Percentiles rank a stretch among this genome's conserved stretches.
Evolutionary conservation across 2,329 filamentous ascomycete genomes (phyloP).

Genomic region (Paecilomyces formosus): DNA sequence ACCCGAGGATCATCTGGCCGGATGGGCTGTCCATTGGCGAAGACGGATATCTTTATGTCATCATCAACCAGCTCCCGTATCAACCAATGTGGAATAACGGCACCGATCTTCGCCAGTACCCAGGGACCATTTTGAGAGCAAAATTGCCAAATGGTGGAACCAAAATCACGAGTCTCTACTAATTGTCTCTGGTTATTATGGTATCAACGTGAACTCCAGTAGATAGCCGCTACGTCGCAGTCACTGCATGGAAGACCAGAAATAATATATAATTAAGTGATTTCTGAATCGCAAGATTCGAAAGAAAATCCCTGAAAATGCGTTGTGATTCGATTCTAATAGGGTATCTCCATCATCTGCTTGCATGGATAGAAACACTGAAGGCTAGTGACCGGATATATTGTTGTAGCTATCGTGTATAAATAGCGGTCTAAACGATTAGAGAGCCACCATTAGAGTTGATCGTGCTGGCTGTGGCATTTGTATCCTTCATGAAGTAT

Average conservation of each 20-base stretch:
- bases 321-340: too few species aligned
- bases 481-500: constrained; percentile 31
- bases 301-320: not conserved
- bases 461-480: constrained; percentile 32
- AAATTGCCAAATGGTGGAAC: constrained; percentile 34
- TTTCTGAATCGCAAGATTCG: not conserved
- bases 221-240: not conserved
- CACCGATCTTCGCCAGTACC: constrained; percentile 33
- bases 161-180: constrained; percentile 24
- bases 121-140: constrained; percentile 38
- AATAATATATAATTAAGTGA: not conserved
- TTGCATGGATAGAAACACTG: too few species aligned
- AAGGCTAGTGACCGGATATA: too few species aligned
- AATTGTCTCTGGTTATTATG: not conserved
- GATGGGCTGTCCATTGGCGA: constrained; percentile 35
- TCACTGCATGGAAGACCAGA: not conserved
- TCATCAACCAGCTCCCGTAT: constrained; percentile 44
- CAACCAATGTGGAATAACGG: constrained; percentile 43
- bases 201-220: not conserved
- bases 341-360: too few species aligned
- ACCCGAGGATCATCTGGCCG: constrained; percentile 39
- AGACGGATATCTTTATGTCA: constrained; percentile 43
- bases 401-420: too few species aligned
- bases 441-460: constrained; percentile 27
- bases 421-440: not conserved